Percentiles rank a stretch among this genome's conserved stretches.
These are phyloP conservation scores for Crataegus laevigata DNA, from an alignment of 306 rosid species.

Conservation along the genomic window DNA sequence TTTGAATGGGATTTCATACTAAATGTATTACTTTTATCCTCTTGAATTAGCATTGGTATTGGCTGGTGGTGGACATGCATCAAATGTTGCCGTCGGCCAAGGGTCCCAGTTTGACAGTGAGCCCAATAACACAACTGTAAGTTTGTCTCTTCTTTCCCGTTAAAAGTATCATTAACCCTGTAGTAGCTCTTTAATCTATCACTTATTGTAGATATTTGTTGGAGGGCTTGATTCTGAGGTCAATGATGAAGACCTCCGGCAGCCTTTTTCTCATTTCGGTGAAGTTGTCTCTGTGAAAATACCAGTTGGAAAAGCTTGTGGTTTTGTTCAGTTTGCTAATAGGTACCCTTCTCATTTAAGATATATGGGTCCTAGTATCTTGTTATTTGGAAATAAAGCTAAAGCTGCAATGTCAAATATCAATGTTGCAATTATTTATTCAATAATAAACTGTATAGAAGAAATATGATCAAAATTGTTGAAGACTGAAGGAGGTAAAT, in stretches of 20 bases:
- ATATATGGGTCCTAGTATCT: not conserved
- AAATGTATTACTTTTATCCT: not conserved
- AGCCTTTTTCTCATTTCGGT: conserved; percentile 78
- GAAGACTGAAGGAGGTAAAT: not conserved
- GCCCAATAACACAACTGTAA: conserved; percentile 82
- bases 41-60: conserved; percentile 66
- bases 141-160: conserved; percentile 20
- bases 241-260: conserved; percentile 84
- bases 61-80: conserved; percentile 84
- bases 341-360: conserved; percentile 38
- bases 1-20: not conserved
- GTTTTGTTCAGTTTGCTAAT: conserved; percentile 92
- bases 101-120: conserved; percentile 81
- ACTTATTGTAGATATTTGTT: conserved; percentile 70
- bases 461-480: not conserved
- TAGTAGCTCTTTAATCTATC: conserved; percentile 12
- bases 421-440: not conserved
- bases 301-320: conserved; percentile 94
- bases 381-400: not conserved
- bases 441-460: not conserved
- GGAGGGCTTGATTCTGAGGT: conserved; percentile 98
- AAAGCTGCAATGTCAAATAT: not conserved
- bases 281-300: conserved; percentile 91
- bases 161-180: not conserved
- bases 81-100: conserved; percentile 61